Base-by-base conservation (phyloP, 305 asterid species). In the Rubia balearica region DNA sequence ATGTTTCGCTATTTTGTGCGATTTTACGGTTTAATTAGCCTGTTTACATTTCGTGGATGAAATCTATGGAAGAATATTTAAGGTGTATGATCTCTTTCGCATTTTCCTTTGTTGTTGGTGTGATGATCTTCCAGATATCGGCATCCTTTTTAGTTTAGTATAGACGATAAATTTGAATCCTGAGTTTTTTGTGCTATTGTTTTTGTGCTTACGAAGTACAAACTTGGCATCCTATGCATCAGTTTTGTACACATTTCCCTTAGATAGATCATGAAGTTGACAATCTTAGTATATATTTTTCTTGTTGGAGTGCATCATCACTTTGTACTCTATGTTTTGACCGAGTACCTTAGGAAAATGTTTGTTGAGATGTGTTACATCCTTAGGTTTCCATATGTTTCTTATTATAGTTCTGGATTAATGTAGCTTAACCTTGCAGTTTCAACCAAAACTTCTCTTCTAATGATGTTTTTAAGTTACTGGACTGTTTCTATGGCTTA, bases 401-500 rank as follows among this genome's bases (percentile, higher is more conserved):
- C 1, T 43, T 22, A 24, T 14, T 8, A 57, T 3, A 36, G 22
- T 19, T 22, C 12, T 55, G 22, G 56, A 48, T 64, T 9, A 63
- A 46, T 17, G 7, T 40, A 16, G 51, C 61, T 51, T 48, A 5
- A 16, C 0, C 59, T 66, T 74, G 77, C 94, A 91, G 98, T 78
- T 91, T 91, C 82, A 87, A 87, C 73, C 87, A 88, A 27, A 82
- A 91, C 19, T 89, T 94, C 70, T 78, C 91, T 81, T 80, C 92
- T 48, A 91, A 88, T 49, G 97, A 91, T 67, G 86, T 91, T 79
- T 80, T 93, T 77, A 87, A 89, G 86, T 77, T 93, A 85, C 81
- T 93, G 72, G 95, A 87, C 53, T 92, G 96, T 42, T 93, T 93
- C 82, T 93, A 84, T 85, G 85, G 91, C 86, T 80, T 94, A 87